phyloP scores from a whole-genome alignment of 768 basidiomycete genomes.

The Tylopilus sp. region DNA sequence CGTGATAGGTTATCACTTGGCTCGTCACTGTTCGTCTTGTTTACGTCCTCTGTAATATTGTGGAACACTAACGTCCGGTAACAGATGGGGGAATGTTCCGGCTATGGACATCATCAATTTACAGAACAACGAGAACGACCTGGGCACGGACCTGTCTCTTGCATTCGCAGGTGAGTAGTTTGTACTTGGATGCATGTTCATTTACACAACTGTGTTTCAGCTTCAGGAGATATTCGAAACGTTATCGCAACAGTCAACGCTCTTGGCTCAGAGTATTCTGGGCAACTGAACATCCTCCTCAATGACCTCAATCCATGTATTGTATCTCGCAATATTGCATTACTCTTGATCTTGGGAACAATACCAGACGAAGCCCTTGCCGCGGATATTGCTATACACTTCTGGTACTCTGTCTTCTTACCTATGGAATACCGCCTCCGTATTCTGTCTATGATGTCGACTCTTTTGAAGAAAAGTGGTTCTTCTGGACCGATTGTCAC shows the following conservation, averaged over 20 bases:
- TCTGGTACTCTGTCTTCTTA: constrained; percentile 46
- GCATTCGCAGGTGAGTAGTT: constrained; percentile 22
- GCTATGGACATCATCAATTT: constrained; percentile 33
- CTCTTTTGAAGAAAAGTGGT: constrained; percentile 9
- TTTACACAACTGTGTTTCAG: constrained; percentile 22
- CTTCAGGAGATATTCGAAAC: constrained; percentile 49
- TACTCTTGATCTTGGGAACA: constrained; percentile 41
- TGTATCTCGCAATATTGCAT: constrained; percentile 39
- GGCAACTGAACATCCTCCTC: constrained; percentile 37
- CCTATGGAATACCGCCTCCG: constrained; percentile 32
- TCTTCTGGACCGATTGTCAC: constrained; percentile 1
- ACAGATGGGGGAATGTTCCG: constrained; percentile 35
- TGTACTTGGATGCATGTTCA: not conserved
- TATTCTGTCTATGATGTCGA: constrained; percentile 18
- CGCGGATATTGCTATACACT: constrained; percentile 45
- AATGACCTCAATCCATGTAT: constrained; percentile 37
- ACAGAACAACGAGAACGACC: constrained; percentile 20
- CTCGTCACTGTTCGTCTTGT: constrained; percentile 19
- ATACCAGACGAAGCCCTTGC: constrained; percentile 31
- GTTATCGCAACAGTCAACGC: constrained; percentile 41
- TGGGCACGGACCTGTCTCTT: constrained; percentile 20
- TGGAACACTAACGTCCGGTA: not conserved
- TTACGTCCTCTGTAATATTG: not conserved
- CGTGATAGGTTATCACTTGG: constrained; percentile 27
- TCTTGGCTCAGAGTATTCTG: constrained; percentile 40